Conservation (phyloP, 768 basidiomycete genomes). For the Trametes coccinea region DNA sequence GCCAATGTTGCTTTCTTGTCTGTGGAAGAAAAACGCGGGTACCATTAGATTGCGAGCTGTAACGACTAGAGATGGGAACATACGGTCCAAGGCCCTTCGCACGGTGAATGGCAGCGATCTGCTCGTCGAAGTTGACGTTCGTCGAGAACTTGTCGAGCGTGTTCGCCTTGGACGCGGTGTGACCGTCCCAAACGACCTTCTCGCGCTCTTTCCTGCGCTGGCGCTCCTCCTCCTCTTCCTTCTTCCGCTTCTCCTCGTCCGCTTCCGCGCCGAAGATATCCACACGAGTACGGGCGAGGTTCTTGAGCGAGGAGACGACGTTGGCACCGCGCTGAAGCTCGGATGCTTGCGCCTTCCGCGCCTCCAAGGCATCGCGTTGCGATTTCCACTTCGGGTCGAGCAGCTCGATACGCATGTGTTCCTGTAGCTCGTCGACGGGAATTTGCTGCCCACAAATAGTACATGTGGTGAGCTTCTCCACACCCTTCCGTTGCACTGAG, state of each 20-base stretch:
- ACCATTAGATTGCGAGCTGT: constrained; percentile 16
- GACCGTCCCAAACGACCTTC: constrained; percentile 98
- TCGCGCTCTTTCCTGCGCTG: constrained; percentile 85
- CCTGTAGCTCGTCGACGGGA: constrained; percentile 91
- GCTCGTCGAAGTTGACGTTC: constrained; percentile 94
- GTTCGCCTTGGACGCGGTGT: constrained; percentile 89
- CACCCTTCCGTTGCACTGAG: constrained; percentile 69
- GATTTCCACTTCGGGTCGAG: constrained; percentile 99
- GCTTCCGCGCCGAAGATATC: constrained; percentile 96
- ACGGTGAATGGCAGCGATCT: constrained; percentile 95
- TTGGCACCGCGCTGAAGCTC: constrained; percentile 90
- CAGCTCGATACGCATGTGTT: constrained; percentile 98
- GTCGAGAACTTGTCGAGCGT: constrained; percentile 93
- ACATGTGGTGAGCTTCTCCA: constrained; percentile 81
- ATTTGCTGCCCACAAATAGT: constrained; percentile 95
- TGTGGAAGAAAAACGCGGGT: constrained; percentile 27
- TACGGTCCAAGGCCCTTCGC: constrained; percentile 88
- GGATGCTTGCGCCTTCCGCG: constrained; percentile 85
- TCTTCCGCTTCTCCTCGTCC: constrained; percentile 87
- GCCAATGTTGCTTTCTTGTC: constrained; percentile 78
- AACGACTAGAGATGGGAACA: constrained; percentile 35
- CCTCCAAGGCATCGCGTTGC: constrained; percentile 85
- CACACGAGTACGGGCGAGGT: constrained; percentile 91
- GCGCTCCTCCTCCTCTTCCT: constrained; percentile 84
- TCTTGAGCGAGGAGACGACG: constrained; percentile 89